Percentiles rank a stretch among this genome's conserved stretches.
phyloP scores from a whole-genome alignment of 1,139 yeast species.

The Blastobotrys aristatus region DNA sequence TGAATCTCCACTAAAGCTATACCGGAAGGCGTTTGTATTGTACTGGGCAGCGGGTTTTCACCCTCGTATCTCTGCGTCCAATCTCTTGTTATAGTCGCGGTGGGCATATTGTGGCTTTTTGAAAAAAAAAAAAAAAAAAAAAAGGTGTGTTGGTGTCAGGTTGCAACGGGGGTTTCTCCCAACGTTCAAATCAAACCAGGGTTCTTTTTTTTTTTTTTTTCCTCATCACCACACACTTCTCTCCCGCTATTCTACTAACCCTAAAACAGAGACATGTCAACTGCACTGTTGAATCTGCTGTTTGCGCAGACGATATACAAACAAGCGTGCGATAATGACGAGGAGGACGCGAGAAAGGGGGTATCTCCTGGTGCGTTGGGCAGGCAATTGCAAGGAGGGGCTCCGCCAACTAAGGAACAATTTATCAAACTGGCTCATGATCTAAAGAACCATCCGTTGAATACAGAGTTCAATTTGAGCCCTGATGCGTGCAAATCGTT shows the following conservation, averaged over 20 bases:
- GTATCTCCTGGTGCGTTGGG: slow-evolving; percentile 3
- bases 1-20: slow-evolving; percentile 33
- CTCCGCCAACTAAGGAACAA: slow-evolving; percentile 15
- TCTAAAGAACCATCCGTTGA: slow-evolving; percentile 28
- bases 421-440: slow-evolving; percentile 26
- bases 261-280: slow-evolving; percentile 24
- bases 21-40: slow-evolving; percentile 32
- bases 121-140: too few species aligned
- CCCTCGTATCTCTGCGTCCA: neutral
- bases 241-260: neutral
- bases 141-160: neutral
- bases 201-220: neutral
- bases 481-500: slow-evolving; percentile 29
- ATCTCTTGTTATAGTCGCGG: slow-evolving; percentile 4
- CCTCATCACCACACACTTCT: neutral
- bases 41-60: slow-evolving; percentile 23
- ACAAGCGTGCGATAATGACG: slow-evolving; percentile 26
- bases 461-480: slow-evolving; percentile 26
- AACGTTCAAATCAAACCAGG: neutral
- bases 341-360: slow-evolving; percentile 11
- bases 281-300: slow-evolving; percentile 30
- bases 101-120: slow-evolving; percentile 10
- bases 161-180: neutral
- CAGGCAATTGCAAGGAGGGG: neutral
- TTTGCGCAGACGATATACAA: slow-evolving; percentile 33